Conservation (phyloP, 192 early-diverging fungal genomes). For the Coemansia pectinata region DNA sequence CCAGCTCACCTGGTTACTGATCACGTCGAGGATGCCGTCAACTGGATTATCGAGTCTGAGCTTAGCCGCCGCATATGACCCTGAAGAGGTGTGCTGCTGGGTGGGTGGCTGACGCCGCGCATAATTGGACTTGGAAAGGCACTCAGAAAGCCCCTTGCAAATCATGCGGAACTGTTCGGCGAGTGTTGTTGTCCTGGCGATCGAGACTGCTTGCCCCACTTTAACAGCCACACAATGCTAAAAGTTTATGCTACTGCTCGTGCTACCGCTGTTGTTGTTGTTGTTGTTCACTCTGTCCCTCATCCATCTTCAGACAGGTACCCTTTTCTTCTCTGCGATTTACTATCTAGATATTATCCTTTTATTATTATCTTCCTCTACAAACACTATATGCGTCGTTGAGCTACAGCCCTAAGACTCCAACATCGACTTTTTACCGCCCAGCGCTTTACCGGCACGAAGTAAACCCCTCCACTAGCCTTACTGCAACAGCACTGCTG, state of each 20-base stretch:
- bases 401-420: not conserved
- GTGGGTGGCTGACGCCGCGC: constrained; percentile 5
- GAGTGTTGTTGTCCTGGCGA: no score
- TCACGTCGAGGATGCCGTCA: constrained; percentile 68
- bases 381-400: not conserved
- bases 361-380: not conserved
- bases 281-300: not conserved
- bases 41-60: constrained; percentile 46
- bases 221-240: not conserved
- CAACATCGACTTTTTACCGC: not conserved
- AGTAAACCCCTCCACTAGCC: not conserved
- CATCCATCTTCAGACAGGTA: not conserved
- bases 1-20: constrained; percentile 63
- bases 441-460: not conserved
- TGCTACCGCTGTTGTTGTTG: not conserved
- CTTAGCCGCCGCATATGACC: constrained; percentile 1
- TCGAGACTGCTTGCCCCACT: not conserved
- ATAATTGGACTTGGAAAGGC: not conserved
- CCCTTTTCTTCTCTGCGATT: not conserved
- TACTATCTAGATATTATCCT: not conserved
- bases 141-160: not conserved
- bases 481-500: not conserved
- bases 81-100: not conserved
- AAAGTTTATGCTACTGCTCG: not conserved
- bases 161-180: no score